Percentiles rank a stretch among this genome's conserved stretches.
Evolutionary conservation across 1,284 basidiomycete genomes (phyloP).

Genomic region (Naganishia sp.): DNA sequence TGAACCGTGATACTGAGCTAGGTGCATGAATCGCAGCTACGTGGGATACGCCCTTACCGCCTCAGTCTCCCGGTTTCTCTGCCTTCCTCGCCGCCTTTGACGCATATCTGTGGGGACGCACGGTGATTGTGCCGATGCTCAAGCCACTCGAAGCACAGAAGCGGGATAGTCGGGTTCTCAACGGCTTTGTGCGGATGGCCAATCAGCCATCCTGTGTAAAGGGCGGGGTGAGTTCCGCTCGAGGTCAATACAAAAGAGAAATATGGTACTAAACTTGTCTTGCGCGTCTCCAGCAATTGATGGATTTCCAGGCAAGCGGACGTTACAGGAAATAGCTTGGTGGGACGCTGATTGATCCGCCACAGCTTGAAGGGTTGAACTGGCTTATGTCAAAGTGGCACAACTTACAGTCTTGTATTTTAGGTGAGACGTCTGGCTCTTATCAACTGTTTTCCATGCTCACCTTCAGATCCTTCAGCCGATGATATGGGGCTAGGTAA

Average conservation of each 20-base stretch:
- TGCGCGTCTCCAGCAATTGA: constrained; percentile 58
- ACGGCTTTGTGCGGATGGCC: constrained; percentile 47
- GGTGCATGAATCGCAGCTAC: constrained; percentile 60
- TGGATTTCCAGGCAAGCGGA: constrained; percentile 73
- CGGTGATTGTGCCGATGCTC: constrained; percentile 64
- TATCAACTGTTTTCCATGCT: constrained; percentile 45
- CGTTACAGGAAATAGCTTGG: too few relatives aligned
- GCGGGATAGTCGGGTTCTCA: constrained; percentile 45
- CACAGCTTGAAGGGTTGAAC: constrained; percentile 83
- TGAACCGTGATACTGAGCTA: constrained; percentile 26
- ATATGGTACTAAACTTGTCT: constrained; percentile 6
- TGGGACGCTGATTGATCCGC: constrained; percentile 17
- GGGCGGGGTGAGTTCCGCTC: constrained; percentile 50
- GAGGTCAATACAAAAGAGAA: constrained; percentile 18
- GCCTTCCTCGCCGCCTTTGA: constrained; percentile 68
- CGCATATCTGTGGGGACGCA: constrained; percentile 65
- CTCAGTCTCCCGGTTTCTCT: constrained; percentile 55
- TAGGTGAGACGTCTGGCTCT: constrained; percentile 47
- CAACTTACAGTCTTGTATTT: constrained; percentile 80
- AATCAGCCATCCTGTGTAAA: constrained; percentile 55
- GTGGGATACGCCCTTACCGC: constrained; percentile 78
- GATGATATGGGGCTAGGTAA: constrained; percentile 92
- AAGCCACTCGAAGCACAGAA: constrained; percentile 40
- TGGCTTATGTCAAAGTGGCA: constrained; percentile 91
- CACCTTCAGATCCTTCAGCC: constrained; percentile 45